A percentile compares a stretch with the other conserved stretches of the same genome.
These are phyloP conservation scores for Pelargonium nanum DNA, from an alignment of 345 rosid genomes.

Conservation along the genomic window DNA sequence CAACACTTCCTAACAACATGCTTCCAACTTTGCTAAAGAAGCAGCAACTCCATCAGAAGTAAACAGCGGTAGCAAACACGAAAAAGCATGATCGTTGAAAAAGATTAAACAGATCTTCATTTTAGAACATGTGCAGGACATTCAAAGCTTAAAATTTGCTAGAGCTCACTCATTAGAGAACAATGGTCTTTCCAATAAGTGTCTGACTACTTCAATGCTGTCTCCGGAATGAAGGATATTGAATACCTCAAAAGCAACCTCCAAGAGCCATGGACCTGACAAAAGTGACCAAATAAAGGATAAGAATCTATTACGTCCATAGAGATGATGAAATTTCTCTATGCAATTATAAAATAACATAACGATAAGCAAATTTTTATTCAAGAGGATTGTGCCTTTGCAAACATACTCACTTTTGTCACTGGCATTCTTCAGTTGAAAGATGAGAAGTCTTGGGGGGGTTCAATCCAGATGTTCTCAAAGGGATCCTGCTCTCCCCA, in stretches of 20 bases:
- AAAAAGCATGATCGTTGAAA: too few relatives aligned
- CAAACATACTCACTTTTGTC: conserved; percentile 5
- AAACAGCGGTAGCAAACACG: too few relatives aligned
- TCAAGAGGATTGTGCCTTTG: too few relatives aligned
- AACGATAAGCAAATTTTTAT: too few relatives aligned
- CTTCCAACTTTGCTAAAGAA: too few relatives aligned
- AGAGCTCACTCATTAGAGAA: background rate
- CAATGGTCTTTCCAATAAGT: background rate
- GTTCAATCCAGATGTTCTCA: conserved; percentile 56
- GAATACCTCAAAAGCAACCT: background rate
- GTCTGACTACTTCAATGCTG: background rate
- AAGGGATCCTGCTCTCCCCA: conserved; percentile 59
- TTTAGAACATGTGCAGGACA: too few relatives aligned
- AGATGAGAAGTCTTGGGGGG: conserved; percentile 32
- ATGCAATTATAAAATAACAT: background rate
- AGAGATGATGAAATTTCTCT: background rate
- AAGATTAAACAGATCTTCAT: too few relatives aligned
- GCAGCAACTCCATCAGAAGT: too few relatives aligned
- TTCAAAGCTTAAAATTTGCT: too few relatives aligned
- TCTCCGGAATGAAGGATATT: background rate
- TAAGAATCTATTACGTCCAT: background rate
- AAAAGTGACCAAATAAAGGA: background rate
- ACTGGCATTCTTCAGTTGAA: conserved; percentile 18
- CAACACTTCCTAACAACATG: background rate
- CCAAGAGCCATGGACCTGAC: background rate